These are phyloP conservation scores for Bassia scoparia DNA, from an alignment of 148 eudicot species.

Conservation along the genomic window DNA sequence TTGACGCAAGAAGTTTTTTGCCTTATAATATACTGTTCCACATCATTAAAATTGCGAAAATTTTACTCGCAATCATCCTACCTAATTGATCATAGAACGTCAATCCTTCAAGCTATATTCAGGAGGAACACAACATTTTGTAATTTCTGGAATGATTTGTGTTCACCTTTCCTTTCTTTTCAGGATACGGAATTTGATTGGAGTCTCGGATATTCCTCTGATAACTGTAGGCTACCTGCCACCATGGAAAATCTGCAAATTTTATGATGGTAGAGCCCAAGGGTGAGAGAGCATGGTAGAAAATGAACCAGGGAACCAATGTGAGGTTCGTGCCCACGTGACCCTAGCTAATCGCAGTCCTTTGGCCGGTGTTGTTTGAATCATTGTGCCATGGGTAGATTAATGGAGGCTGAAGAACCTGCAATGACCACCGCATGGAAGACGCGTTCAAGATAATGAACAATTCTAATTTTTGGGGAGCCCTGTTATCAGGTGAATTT, in stretches of 20 bases:
- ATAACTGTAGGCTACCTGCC: slow-evolving; percentile 81
- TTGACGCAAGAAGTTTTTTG: background rate
- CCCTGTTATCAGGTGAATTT: slow-evolving; percentile 3
- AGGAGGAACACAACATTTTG: background rate
- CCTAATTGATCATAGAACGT: background rate
- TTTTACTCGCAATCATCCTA: background rate
- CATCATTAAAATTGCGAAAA: too few species aligned
- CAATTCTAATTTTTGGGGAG: slow-evolving; percentile 19
- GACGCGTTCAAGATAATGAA: slow-evolving; percentile 30
- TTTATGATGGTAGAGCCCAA: slow-evolving; percentile 71
- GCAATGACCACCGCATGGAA: slow-evolving; percentile 35
- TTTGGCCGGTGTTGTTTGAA: slow-evolving; percentile 70
- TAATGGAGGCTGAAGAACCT: slow-evolving; percentile 48
- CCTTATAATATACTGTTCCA: background rate
- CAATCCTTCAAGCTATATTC: background rate
- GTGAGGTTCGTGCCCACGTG: slow-evolving; percentile 53
- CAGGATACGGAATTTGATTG: slow-evolving; percentile 70
- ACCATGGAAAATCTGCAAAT: slow-evolving; percentile 81
- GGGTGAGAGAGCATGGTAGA: slow-evolving; percentile 46
- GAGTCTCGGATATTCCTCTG: slow-evolving; percentile 89
- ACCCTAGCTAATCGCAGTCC: slow-evolving; percentile 64
- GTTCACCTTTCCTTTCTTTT: slow-evolving; percentile 9
- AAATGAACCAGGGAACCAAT: slow-evolving; percentile 42
- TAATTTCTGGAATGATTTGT: slow-evolving; percentile 14
- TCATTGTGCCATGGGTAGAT: slow-evolving; percentile 78